These are phyloP conservation scores for Agastache rugosa DNA, from an alignment of 257 asterid genomes.

Conservation along the genomic window DNA sequence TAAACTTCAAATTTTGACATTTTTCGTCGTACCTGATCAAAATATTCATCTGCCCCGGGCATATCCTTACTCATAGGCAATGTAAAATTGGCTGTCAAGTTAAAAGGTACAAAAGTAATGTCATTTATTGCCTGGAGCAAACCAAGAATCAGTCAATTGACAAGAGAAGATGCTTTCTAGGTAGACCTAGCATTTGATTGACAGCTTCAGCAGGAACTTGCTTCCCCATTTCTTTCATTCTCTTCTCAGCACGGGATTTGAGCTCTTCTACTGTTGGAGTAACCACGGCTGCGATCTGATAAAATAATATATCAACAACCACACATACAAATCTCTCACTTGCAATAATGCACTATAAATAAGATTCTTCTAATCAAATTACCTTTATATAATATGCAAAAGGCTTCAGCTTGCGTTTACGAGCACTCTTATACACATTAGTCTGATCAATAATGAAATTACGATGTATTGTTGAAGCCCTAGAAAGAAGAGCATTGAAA, in stretches of 20 bases:
- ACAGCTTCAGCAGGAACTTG: slow-evolving; percentile 57
- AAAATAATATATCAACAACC: slow-evolving; percentile 17
- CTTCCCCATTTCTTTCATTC: slow-evolving; percentile 58
- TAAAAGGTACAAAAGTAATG: slow-evolving; percentile 21
- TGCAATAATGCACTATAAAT: background rate
- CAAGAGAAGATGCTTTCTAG: background rate
- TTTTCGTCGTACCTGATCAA: slow-evolving; percentile 52
- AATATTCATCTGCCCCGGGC: slow-evolving; percentile 52
- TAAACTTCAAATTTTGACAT: background rate
- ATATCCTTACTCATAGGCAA: slow-evolving; percentile 58
- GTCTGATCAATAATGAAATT: slow-evolving; percentile 71
- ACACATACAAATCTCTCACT: background rate
- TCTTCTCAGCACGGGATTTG: slow-evolving; percentile 51
- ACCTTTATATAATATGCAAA: slow-evolving; percentile 60
- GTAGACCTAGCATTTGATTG: slow-evolving; percentile 56
- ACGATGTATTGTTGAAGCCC: slow-evolving; percentile 65
- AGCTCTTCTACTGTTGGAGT: slow-evolving; percentile 60
- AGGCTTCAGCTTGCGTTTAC: slow-evolving; percentile 61
- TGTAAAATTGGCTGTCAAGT: slow-evolving; percentile 51
- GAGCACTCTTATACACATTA: slow-evolving; percentile 59
- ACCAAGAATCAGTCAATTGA: slow-evolving; percentile 28
- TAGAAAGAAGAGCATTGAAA: slow-evolving; percentile 55
- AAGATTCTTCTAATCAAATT: slow-evolving; percentile 6
- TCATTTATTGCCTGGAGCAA: background rate
- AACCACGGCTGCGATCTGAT: slow-evolving; percentile 64